Evolutionary conservation across 2,329 filamentous ascomycete species (phyloP), one percentile per base, ranked within the genome.

Genomic region (Sporothrix variecibatus): DNA sequence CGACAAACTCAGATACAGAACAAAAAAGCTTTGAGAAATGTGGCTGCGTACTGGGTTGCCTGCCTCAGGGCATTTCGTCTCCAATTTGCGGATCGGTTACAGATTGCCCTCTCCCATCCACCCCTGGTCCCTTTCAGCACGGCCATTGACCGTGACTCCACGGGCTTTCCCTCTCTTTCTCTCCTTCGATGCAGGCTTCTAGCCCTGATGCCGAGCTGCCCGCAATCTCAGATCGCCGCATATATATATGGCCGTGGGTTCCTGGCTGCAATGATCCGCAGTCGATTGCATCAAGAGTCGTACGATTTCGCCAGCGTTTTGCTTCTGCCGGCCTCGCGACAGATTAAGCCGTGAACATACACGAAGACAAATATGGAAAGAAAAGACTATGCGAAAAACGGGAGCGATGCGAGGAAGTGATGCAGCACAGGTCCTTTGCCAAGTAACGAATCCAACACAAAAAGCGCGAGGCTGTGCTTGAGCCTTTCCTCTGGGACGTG

Each of bases 21-120:
- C 11, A 43, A 53, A 20, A 7, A 46, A 46, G 69, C 53, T 43
- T 43, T 65, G 9, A 17, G 20, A 15, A 12, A 9, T 34, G 31
- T 43, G 60, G n/a, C 60, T 65, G 34, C 38, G n/a, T 23, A 31
- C 26, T 23, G 1, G 46, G 60, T 26, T 53, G 43, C 58, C 43
- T 53, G 43, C 58, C 20, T 64, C 71, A 53, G 62, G 51, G 73
- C 74, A 72, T 71, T 75, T 76, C 76, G 80, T 81, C 80, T 81
- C 79, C 77, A 79, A 79, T 78, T 71, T 78, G 80, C 78, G 78
- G 80, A 81, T 81, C 77, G 77, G 80, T 81, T 79, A 78, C 80
- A 81, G 78, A 46, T 75, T 73, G 46, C 34, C 62, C 28, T 56
- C 51, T 23, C 23, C n/a, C 73, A 34, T 34, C 34, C 51, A 17